Percentiles rank a stretch among this genome's conserved stretches.
phyloP scores from a whole-genome alignment of 2,329 filamentous ascomycete genomes.

The Polychaeton citri region DNA sequence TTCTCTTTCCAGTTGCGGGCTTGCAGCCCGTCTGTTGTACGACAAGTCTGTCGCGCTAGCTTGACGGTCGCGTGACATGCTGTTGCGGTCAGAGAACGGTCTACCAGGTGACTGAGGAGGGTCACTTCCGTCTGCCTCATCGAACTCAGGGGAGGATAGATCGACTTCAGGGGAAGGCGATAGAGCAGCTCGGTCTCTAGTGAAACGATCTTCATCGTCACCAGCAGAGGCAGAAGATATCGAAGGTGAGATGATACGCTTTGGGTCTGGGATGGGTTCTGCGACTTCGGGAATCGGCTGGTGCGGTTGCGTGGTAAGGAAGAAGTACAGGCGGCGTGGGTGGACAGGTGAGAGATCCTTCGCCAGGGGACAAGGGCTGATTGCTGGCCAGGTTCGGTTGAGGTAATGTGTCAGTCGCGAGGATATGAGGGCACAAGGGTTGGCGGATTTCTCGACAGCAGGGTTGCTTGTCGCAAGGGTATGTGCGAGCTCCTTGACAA shows the following conservation, averaged over 20 bases:
- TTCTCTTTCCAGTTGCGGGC: slow-evolving; percentile 81
- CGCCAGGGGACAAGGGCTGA: slow-evolving; percentile 71
- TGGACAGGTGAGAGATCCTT: slow-evolving; percentile 90
- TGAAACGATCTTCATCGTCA: slow-evolving; percentile 53
- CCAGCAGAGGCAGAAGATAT: slow-evolving; percentile 61
- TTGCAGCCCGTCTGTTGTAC: slow-evolving; percentile 59
- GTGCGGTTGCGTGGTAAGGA: slow-evolving; percentile 75
- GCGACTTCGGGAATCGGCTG: slow-evolving; percentile 59
- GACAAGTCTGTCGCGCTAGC: slow-evolving; percentile 29
- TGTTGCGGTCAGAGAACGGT: slow-evolving; percentile 42
- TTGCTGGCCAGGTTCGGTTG: slow-evolving; percentile 68
- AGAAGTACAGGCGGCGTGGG: slow-evolving; percentile 92
- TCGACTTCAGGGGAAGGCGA: slow-evolving; percentile 92
- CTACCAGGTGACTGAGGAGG: slow-evolving; percentile 47
- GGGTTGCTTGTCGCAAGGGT: slow-evolving; percentile 63
- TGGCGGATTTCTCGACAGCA: slow-evolving; percentile 87
- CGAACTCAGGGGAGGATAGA: slow-evolving; percentile 73
- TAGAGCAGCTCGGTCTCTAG: slow-evolving; percentile 48
- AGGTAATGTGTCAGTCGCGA: slow-evolving; percentile 82
- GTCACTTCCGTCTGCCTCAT: slow-evolving; percentile 47
- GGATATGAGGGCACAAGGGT: slow-evolving; percentile 88
- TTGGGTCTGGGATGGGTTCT: slow-evolving; percentile 22
- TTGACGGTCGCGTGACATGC: slow-evolving; percentile 25
- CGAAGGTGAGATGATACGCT: slow-evolving; percentile 67
- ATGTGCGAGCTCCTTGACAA: slow-evolving; percentile 84